Conservation (phyloP, 208 protist genomes). For the Wallacemonas rigidus region DNA sequence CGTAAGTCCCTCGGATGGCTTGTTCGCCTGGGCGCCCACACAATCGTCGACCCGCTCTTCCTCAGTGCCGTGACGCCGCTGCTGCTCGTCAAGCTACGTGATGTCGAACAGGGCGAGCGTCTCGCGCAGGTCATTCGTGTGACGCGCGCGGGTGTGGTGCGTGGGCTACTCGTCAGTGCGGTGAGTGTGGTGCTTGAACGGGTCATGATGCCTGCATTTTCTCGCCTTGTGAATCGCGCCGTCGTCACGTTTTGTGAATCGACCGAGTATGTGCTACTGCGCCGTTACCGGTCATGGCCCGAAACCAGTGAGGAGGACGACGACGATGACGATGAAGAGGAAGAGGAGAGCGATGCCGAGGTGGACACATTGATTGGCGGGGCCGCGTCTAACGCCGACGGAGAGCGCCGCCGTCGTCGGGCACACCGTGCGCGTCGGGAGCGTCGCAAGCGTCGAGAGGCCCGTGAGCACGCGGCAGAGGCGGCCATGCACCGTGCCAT, state of each 20-base stretch:
- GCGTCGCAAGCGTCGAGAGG: conserved; percentile 20
- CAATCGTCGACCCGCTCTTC: conserved; percentile 65
- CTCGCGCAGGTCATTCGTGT: conserved; percentile 25
- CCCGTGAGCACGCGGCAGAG: conserved; percentile 29
- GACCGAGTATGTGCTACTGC: conserved; percentile 73
- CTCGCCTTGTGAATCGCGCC: conserved; percentile 59
- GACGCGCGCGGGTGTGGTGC: conserved; percentile 40
- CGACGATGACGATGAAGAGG: conserved; percentile 23
- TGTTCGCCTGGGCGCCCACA: conserved; percentile 57
- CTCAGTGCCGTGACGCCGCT: conserved; percentile 64
- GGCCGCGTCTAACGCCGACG: neutral
- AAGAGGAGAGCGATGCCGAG: conserved; percentile 13
- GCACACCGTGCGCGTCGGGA: conserved; percentile 14
- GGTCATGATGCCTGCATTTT: conserved; percentile 53
- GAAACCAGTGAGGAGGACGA: conserved; percentile 16
- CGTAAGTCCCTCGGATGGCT: conserved; percentile 59
- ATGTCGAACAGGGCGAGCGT: neutral
- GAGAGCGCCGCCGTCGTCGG: neutral
- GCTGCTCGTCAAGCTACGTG: conserved; percentile 36
- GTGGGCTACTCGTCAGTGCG: conserved; percentile 32
- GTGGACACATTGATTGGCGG: neutral
- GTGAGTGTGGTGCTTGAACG: conserved; percentile 45
- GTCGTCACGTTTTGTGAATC: conserved; percentile 67
- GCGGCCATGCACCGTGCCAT: conserved; percentile 39
- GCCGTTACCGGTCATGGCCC: conserved; percentile 58